Evolutionary conservation across 2,329 filamentous ascomycete species (phyloP).

Genomic region (Stylonectria norvegica): DNA sequence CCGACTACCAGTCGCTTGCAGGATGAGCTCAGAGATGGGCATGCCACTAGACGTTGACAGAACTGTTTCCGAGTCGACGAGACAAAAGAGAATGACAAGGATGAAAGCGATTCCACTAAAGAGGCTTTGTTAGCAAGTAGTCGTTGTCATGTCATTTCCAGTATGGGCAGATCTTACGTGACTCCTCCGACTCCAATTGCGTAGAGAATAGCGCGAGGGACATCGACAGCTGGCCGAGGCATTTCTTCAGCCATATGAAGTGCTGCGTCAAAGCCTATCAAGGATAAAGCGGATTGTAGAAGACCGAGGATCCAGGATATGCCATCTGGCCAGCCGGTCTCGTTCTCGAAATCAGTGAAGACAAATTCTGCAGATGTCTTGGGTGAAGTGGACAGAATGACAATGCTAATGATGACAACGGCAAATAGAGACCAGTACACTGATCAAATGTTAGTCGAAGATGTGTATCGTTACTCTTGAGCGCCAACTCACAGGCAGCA

Average conservation of each 20-base stretch:
- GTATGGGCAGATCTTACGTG: too few species aligned
- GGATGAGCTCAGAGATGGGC: slow-evolving; percentile 44
- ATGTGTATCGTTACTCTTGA: rapidly evolving
- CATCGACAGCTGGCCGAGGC: slow-evolving; percentile 38
- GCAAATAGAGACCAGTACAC: slow-evolving; percentile 42
- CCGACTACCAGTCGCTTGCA: slow-evolving; percentile 39
- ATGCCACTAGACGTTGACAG: slow-evolving; percentile 39
- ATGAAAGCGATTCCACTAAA: slow-evolving; percentile 36
- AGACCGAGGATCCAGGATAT: slow-evolving; percentile 47
- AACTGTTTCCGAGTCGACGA: slow-evolving; percentile 36
- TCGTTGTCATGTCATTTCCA: too few species aligned
- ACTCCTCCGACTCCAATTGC: slow-evolving; percentile 41
- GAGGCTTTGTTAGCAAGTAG: too few species aligned
- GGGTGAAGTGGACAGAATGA: slow-evolving; percentile 36
- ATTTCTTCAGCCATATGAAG: slow-evolving; percentile 48
- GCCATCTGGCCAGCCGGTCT: slow-evolving; percentile 44
- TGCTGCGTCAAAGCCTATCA: slow-evolving; percentile 43
- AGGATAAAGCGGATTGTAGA: slow-evolving; percentile 36
- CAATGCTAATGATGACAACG: slow-evolving; percentile 42
- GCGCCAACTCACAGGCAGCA: slow-evolving; percentile 30
- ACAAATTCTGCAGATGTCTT: slow-evolving; percentile 43
- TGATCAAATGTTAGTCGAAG: slow-evolving; percentile 5
- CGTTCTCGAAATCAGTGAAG: slow-evolving; percentile 44
- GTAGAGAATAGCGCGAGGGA: slow-evolving; percentile 42
- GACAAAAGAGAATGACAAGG: slow-evolving; percentile 41